Percentiles rank a stretch among this genome's conserved stretches.
Conservation (phyloP, 371 early-diverging fungal species). For the Mortierella sp. region DNA sequence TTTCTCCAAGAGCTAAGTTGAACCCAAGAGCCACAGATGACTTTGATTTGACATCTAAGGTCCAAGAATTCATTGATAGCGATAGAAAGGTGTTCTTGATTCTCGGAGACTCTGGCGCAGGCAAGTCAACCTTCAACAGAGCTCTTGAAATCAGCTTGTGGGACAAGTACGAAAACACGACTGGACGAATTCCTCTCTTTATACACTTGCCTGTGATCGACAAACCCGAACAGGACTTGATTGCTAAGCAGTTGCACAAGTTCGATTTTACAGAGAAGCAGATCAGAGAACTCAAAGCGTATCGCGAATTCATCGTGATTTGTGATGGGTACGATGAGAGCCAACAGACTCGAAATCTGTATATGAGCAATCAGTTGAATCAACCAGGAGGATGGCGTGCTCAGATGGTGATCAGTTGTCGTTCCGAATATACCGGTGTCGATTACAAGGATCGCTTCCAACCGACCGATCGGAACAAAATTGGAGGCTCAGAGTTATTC, state of each 20-base stretch:
- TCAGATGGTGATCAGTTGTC: conserved; percentile 1
- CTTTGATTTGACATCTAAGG: neutral
- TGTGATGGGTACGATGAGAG: conserved; percentile 2
- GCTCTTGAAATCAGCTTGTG: neutral
- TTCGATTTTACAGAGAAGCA: neutral
- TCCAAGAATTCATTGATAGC: neutral
- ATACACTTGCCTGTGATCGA: neutral
- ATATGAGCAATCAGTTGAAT: neutral
- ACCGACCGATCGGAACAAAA: neutral
- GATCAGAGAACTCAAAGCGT: neutral
- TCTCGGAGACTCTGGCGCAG: neutral
- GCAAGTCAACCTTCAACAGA: conserved; percentile 3
- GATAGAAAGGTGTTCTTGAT: neutral
- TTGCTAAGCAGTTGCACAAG: neutral
- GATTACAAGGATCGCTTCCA: neutral
- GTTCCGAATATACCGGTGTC: neutral
- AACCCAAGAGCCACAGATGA: neutral
- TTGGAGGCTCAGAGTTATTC: neutral
- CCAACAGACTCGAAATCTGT: neutral
- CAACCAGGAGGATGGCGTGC: neutral
- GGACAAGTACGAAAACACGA: neutral
- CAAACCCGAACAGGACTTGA: neutral
- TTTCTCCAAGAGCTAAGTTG: neutral
- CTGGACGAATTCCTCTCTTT: neutral
- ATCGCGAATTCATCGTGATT: neutral